A percentile compares a stretch with the other conserved stretches of the same genome.
phyloP scores from a whole-genome alignment of 352 stramenopile species.

The Phytophthora europaea region DNA sequence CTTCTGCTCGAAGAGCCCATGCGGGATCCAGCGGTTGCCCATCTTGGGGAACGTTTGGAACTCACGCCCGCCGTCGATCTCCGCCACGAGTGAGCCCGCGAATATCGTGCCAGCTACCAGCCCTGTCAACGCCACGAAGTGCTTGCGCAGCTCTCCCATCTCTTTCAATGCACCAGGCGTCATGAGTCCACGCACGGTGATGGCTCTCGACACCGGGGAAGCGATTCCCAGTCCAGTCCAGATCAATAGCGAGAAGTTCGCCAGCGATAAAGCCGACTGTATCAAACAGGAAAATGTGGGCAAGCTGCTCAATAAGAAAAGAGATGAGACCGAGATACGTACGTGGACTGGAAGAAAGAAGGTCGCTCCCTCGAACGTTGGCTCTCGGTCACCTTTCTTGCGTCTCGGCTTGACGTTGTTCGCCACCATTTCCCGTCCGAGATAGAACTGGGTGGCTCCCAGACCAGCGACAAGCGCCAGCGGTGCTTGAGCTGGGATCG shows the following conservation, averaged over 20 bases:
- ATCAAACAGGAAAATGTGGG: background rate
- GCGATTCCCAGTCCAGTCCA: slow-evolving; percentile 73
- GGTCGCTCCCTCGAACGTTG: slow-evolving; percentile 40
- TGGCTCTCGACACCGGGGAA: slow-evolving; percentile 56
- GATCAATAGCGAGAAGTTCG: slow-evolving; percentile 68
- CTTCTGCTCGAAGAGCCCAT: slow-evolving; percentile 66
- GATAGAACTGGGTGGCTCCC: slow-evolving; percentile 58
- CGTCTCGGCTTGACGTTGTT: slow-evolving; percentile 36
- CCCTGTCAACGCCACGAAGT: slow-evolving; percentile 54
- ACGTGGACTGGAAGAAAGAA: slow-evolving; percentile 64
- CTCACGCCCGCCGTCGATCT: slow-evolving; percentile 97
- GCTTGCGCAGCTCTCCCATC: slow-evolving; percentile 61
- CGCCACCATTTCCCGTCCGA: slow-evolving; percentile 65
- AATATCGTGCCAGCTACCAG: slow-evolving; percentile 52
- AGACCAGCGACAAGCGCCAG: slow-evolving; percentile 52
- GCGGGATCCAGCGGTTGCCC: slow-evolving; percentile 91
- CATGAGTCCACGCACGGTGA: slow-evolving; percentile 67
- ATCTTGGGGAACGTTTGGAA: slow-evolving; percentile 98
- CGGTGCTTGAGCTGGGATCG: slow-evolving; percentile 54
- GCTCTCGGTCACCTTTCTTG: slow-evolving; percentile 28
- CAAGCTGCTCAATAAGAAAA: background rate
- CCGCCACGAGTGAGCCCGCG: slow-evolving; percentile 84
- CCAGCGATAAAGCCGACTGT: slow-evolving; percentile 68
- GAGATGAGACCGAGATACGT: slow-evolving; percentile 12
- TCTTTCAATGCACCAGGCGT: slow-evolving; percentile 56